A percentile compares a stretch with the other conserved stretches of the same genome.
Evolutionary conservation across 257 asterid species (phyloP).

Genomic region (Parsonsia alboflavescens): DNA sequence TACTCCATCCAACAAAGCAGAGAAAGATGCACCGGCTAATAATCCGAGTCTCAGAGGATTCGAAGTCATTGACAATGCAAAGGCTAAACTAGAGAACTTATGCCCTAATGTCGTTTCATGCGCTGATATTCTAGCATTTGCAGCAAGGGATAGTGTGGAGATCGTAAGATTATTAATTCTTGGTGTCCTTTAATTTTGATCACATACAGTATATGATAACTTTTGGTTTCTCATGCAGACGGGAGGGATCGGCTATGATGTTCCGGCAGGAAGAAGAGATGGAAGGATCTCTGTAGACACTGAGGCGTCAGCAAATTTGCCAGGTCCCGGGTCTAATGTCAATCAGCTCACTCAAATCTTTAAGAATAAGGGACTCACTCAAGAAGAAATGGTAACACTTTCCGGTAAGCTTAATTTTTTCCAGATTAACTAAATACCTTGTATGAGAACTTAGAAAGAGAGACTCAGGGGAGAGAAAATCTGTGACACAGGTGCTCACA

Average conservation of each 20-base stretch:
- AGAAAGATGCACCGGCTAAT: constrained; percentile 69
- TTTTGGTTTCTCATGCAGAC: constrained; percentile 31
- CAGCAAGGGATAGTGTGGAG: constrained; percentile 74
- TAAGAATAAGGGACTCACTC: constrained; percentile 50
- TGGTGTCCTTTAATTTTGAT: too few relatives aligned
- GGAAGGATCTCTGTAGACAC: constrained; percentile 55
- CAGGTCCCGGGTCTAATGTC: constrained; percentile 40
- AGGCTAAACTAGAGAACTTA: constrained; percentile 44
- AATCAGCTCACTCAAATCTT: constrained; percentile 56
- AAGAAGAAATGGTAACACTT: constrained; percentile 82
- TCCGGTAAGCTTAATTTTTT: constrained; percentile 55
- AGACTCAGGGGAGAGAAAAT: neutral
- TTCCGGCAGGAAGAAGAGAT: constrained; percentile 72
- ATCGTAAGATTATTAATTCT: constrained; percentile 33
- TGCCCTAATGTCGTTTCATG: constrained; percentile 63
- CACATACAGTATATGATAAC: too few relatives aligned
- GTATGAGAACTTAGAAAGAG: too few relatives aligned
- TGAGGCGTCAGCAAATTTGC: constrained; percentile 50
- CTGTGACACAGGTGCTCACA: constrained; percentile 57
- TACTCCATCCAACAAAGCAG: constrained; percentile 48
- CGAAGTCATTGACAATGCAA: constrained; percentile 59
- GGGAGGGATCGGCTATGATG: constrained; percentile 55
- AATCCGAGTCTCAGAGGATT: constrained; percentile 75
- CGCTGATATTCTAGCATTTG: constrained; percentile 79
- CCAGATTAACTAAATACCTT: neutral